phyloP scores from a whole-genome alignment of 164 flowering plant genomes.

The Saururus chinensis region DNA sequence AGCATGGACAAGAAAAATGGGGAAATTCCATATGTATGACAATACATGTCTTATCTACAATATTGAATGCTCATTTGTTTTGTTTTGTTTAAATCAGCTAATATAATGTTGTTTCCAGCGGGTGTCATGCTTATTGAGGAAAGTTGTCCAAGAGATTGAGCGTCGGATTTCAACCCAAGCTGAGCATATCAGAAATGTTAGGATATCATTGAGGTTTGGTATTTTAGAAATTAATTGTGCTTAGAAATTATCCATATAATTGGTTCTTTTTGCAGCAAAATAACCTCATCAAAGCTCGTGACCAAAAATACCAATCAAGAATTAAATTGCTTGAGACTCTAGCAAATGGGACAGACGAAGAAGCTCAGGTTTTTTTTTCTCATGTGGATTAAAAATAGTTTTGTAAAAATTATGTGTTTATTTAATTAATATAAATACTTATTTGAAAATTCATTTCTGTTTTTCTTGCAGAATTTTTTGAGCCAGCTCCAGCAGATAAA shows the following conservation, averaged over 20 bases:
- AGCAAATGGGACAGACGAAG: constrained; percentile 64
- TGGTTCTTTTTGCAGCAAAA: constrained; percentile 55
- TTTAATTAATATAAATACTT: constrained; percentile 5
- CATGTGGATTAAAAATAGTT: not conserved
- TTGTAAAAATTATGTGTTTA: not conserved
- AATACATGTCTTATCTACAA: constrained; percentile 1
- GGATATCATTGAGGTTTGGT: not conserved
- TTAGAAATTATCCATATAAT: constrained; percentile 5
- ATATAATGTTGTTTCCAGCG: constrained; percentile 26
- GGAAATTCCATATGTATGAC: constrained; percentile 69
- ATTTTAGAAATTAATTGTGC: not conserved
- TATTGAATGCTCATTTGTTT: not conserved
- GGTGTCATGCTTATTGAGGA: constrained; percentile 50
- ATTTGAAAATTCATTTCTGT: not conserved
- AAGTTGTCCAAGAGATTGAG: constrained; percentile 70
- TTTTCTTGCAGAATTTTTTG: constrained; percentile 39
- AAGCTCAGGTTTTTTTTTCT: constrained; percentile 53
- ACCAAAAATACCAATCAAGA: constrained; percentile 62
- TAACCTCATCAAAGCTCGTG: constrained; percentile 57
- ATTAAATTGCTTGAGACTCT: constrained; percentile 72
- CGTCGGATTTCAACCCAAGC: constrained; percentile 61
- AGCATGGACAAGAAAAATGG: constrained; percentile 62
- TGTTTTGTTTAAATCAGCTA: too few relatives aligned
- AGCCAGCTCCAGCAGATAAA: constrained; percentile 58
- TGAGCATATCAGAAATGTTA: constrained; percentile 59